A percentile compares a stretch with the other conserved stretches of the same genome.
Evolutionary conservation across 192 early-diverging fungal species (phyloP).

Genomic region (Haplosporangium gracile): DNA sequence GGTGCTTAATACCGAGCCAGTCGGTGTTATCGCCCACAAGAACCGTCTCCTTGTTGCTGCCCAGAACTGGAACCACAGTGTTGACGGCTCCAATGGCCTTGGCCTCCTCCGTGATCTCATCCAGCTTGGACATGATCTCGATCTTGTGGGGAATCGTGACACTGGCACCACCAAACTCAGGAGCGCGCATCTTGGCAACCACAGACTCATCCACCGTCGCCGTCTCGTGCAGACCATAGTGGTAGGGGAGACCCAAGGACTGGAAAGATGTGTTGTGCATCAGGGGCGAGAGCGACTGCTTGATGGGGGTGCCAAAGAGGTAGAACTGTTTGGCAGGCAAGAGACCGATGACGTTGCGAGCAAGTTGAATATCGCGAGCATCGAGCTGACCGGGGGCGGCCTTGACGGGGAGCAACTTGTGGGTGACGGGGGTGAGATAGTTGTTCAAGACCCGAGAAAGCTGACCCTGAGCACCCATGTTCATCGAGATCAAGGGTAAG

Average conservation of each 20-base stretch:
- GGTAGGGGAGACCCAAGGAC: slow-evolving; percentile 85
- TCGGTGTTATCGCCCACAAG: slow-evolving; percentile 97
- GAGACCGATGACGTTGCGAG: slow-evolving; percentile 78
- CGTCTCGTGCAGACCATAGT: slow-evolving; percentile 83
- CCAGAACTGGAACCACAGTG: slow-evolving; percentile 73
- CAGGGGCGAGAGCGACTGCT: slow-evolving; percentile 89
- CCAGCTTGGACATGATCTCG: slow-evolving; percentile 82
- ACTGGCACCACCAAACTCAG: slow-evolving; percentile 91
- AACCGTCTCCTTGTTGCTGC: slow-evolving; percentile 31
- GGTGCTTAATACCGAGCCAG: slow-evolving; percentile 87
- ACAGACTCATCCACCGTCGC: slow-evolving; percentile 70
- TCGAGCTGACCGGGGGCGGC: slow-evolving; percentile 97
- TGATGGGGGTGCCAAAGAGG: slow-evolving; percentile 93
- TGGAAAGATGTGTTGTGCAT: slow-evolving; percentile 95
- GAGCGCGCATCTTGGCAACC: slow-evolving; percentile 59
- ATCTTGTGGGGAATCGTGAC: slow-evolving; percentile 98
- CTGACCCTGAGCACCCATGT: slow-evolving; percentile 95
- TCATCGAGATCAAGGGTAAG: slow-evolving; percentile 88
- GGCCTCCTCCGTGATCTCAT: slow-evolving; percentile 81
- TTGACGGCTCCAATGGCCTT: slow-evolving; percentile 95
- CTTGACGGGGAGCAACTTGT: slow-evolving; percentile 76
- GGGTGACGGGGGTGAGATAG: slow-evolving; percentile 96
- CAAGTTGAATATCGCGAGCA: slow-evolving; percentile 80
- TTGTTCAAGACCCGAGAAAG: slow-evolving; percentile 90
- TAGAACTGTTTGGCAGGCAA: slow-evolving; percentile 76